Evolutionary conservation across 257 asterid species (phyloP), one percentile per base, ranked within the genome.

Genomic region (Nicotiana tabacum): DNA sequence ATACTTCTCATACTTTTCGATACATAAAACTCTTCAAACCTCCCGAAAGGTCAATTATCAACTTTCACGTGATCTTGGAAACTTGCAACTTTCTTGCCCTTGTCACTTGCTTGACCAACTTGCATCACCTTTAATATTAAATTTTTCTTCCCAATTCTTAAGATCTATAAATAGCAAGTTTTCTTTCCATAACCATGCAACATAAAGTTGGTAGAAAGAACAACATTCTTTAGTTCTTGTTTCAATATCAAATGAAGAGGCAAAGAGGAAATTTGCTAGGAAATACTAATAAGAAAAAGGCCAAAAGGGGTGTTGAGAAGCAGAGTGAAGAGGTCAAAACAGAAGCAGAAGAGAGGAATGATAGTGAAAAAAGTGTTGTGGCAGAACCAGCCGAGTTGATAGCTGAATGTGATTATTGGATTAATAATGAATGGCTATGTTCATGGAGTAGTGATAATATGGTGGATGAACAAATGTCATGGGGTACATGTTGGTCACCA

Each of bases 401-500:
- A 66, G 58, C 5, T 55, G 88, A 24, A 60, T 17, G 46, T 82
- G 85, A 48, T 72, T 13, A 21, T 15, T 60, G 81, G 83, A 80
- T 60, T 60, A 79, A 85, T 10, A 79, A 85, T 10, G 89, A 85
- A 33, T 84, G 86, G 87, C 81, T 77, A 39, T 82, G 85, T 65
- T 80, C 46, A 82, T 85, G 89, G 87, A 85, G 85, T 72, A 2
- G 2, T 82, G 43, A 53, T 21, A 90, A 69, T 60, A 18, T 60
- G 30, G 88, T 83, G 77, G 91, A 88, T 83, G 92, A 88, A 74
- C 90, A 89, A 78, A 87, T 86, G 87, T 74, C 92, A 46, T 91
- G 94, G 95, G 91, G 95, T 2, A 84, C 83, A 27, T 85, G 87
- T 67, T 90, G 95, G 94, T 84, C 77, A 18, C 92, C 95, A 6